Percentiles rank a stretch among this genome's conserved stretches.
Evolutionary conservation across 2,329 filamentous ascomycete genomes (phyloP).

Genomic region (Septoria linicola): DNA sequence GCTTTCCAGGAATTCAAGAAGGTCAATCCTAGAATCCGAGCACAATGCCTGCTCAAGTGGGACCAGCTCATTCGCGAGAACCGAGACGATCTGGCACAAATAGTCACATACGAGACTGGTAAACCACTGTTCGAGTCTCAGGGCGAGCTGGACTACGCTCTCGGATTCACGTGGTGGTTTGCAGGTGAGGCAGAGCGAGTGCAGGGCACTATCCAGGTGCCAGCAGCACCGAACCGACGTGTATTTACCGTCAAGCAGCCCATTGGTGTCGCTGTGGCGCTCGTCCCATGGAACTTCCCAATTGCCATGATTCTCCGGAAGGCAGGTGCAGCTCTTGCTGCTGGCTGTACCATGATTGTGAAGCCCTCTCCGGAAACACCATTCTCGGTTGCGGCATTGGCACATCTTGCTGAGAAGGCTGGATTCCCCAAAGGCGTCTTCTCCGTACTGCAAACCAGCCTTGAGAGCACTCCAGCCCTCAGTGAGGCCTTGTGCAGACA

Average conservation of each 20-base stretch:
- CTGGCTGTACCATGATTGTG: slow-evolving; percentile 70
- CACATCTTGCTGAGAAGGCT: slow-evolving; percentile 53
- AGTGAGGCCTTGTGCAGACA: slow-evolving; percentile 58
- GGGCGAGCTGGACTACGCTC: slow-evolving; percentile 55
- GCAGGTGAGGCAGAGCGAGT: slow-evolving; percentile 62
- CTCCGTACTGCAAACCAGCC: slow-evolving; percentile 60
- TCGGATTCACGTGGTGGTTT: slow-evolving; percentile 58
- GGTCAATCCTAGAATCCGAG: slow-evolving; percentile 59
- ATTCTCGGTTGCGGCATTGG: slow-evolving; percentile 57
- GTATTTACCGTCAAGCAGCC: slow-evolving; percentile 74
- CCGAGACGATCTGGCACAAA: slow-evolving; percentile 61
- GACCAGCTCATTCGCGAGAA: slow-evolving; percentile 63
- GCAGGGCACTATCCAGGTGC: slow-evolving; percentile 60
- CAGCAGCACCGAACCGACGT: slow-evolving; percentile 61
- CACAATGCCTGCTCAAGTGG: slow-evolving; percentile 65
- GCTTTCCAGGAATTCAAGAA: slow-evolving; percentile 62
- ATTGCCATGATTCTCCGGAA: slow-evolving; percentile 63
- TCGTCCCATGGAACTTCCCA: slow-evolving; percentile 69
- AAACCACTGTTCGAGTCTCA: slow-evolving; percentile 54
- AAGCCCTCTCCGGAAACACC: slow-evolving; percentile 71
- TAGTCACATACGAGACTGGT: slow-evolving; percentile 61
- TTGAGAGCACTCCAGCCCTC: slow-evolving; percentile 55
- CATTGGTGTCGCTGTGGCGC: slow-evolving; percentile 64
- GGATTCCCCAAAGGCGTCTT: slow-evolving; percentile 61
- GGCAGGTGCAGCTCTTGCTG: slow-evolving; percentile 65